Base-by-base conservation (phyloP, 129 eudicot species). In the Flaveria trinervia region DNA sequence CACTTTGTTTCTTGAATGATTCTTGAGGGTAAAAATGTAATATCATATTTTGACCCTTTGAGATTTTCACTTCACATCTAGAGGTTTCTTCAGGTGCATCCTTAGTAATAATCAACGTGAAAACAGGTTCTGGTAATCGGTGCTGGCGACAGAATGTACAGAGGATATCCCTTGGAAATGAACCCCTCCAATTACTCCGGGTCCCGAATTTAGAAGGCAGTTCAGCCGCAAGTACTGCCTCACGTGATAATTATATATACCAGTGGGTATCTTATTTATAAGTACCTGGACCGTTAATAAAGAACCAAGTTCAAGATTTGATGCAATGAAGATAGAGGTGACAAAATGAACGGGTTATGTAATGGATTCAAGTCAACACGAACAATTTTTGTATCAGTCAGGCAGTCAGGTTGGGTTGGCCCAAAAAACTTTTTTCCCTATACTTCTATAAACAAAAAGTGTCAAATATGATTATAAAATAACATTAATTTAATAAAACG, bases 111-210 rank as follows among this genome's bases (percentile, higher is more conserved):
- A 44, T 74, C n/a, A 75, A 44, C 20, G 84, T 79, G 68, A 95
- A 83, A 59, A 74, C 82, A 41, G 99, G 97, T 80, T 89, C 92
- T 8, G 96, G 84, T 72, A 94, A 72, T 33, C 79, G 89, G 70
- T 94, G 90, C 78, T 81, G 86, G 65, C 94, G 97, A 73, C 96
- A 88, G 65, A 95, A 88, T 64, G 88, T 79, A 84, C 86, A 84
- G 59, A 95, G 92, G 39, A 89, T 79, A 25, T 95, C 97, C 65
- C 96, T 88, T 61, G 99, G 99, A 49, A 70, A 82, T n/a, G 84
- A 70, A 65, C 99, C 97, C 80, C 91, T 88, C 99, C 99, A 94
- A 73, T 87, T 90, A 83, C 85, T 80, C 77, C 85, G 84, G 20
- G 91, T 80, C 43, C 90, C 87, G 28, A 84, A 91, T 9, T 74